These are phyloP conservation scores for Deuterostichococcus epilithicus DNA, from an alignment of 139 green algal genomes.

Conservation along the genomic window DNA sequence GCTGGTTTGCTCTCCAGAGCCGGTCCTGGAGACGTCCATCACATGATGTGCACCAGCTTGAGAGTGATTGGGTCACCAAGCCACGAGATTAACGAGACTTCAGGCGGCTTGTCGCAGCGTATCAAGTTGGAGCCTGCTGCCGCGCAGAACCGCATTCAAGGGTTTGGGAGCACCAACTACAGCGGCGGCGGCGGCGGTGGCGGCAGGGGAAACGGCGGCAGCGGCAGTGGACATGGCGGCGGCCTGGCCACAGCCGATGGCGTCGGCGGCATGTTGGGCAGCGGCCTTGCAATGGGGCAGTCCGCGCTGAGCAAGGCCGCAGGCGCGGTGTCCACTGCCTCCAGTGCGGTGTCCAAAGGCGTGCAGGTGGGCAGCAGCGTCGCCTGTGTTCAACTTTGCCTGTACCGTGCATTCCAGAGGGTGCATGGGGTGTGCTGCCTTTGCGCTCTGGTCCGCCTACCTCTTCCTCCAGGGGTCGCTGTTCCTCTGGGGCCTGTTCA, in stretches of 20 bases:
- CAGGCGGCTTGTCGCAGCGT: neutral
- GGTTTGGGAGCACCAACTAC: slow-evolving; percentile 64
- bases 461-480: too few species aligned
- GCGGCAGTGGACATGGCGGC: neutral
- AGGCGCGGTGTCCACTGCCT: neutral
- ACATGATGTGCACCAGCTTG: too few species aligned
- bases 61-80: too few species aligned
- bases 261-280: slow-evolving; percentile 13
- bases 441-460: too few species aligned
- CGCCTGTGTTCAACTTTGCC: neutral
- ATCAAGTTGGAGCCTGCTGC: neutral
- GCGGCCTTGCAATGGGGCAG: neutral
- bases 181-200: slow-evolving; percentile 12
- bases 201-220: slow-evolving; percentile 2
- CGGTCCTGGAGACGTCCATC: too few species aligned
- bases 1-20: too few species aligned
- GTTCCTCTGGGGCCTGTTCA: too few species aligned
- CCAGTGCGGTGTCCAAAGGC: neutral
- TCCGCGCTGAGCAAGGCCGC: neutral
- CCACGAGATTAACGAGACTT: too few species aligned
- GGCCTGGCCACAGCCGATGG: neutral
- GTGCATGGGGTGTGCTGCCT: neutral
- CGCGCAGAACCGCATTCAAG: slow-evolving; percentile 67
- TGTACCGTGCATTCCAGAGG: too few species aligned
- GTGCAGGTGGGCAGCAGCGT: neutral